These are phyloP conservation scores for Candolleomyces efflorescens DNA, from an alignment of 768 basidiomycete genomes.

Conservation along the genomic window DNA sequence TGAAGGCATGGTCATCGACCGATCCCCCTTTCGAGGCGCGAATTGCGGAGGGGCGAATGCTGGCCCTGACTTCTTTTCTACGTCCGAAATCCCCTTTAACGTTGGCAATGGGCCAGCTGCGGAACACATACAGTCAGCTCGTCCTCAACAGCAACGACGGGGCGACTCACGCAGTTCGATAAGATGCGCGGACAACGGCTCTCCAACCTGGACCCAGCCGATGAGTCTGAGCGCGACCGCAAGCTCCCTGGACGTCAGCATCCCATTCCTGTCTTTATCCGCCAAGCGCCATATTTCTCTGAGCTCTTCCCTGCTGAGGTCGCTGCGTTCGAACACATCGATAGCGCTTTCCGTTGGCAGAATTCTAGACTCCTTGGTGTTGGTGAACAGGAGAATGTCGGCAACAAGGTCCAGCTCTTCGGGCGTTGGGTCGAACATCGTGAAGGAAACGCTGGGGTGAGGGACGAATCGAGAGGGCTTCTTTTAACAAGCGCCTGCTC, in stretches of 20 bases:
- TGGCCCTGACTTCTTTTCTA: slow-evolving; percentile 1
- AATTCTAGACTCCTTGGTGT: neutral
- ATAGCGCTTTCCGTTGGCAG: slow-evolving; percentile 7
- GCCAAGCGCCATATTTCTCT: slow-evolving; percentile 10
- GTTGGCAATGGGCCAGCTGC: slow-evolving; percentile 11
- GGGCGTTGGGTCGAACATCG: slow-evolving; percentile 4
- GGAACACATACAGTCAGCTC: neutral
- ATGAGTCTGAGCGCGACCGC: slow-evolving; percentile 13
- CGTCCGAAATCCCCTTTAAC: slow-evolving; percentile 10
- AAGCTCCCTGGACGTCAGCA: slow-evolving; percentile 10
- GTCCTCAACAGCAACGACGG: neutral
- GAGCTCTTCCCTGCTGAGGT: slow-evolving; percentile 3
- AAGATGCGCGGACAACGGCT: slow-evolving; percentile 4
- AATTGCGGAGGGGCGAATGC: neutral
- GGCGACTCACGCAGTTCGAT: slow-evolving; percentile 8
- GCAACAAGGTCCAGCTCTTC: slow-evolving; percentile 11
- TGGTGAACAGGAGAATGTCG: slow-evolving; percentile 8
- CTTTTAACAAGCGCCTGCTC: neutral
- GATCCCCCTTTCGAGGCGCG: neutral
- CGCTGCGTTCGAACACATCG: slow-evolving; percentile 11
- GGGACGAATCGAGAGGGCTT: neutral
- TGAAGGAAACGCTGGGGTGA: neutral
- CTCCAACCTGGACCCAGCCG: slow-evolving; percentile 14
- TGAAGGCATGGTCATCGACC: neutral
- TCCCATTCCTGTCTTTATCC: slow-evolving; percentile 12